These are phyloP conservation scores for Cylindrotheca closterium DNA, from an alignment of 108 stramenopile species.

Conservation along the genomic window DNA sequence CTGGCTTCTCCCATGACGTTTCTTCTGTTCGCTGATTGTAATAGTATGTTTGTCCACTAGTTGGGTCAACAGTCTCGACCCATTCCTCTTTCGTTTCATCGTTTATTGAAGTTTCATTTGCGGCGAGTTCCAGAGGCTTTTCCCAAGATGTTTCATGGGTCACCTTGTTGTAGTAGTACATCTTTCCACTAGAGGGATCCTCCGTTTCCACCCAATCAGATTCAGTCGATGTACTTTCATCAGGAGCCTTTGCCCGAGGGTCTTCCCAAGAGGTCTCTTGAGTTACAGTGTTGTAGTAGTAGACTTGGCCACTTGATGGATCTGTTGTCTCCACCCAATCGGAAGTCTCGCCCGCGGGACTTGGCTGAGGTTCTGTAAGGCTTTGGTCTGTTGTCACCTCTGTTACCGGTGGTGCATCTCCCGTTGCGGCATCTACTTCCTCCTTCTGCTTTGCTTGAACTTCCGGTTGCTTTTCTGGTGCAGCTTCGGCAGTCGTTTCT, in stretches of 20 bases:
- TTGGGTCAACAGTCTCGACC: constrained; percentile 28
- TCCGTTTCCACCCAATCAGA: constrained; percentile 57
- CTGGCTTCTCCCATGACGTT: constrained; percentile 78
- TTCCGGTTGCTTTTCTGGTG: neutral
- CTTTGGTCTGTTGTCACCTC: neutral
- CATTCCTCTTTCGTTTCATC: constrained; percentile 16
- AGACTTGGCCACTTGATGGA: constrained; percentile 41
- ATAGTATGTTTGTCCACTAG: constrained; percentile 52
- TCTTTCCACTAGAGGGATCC: constrained; percentile 52
- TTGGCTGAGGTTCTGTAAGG: neutral
- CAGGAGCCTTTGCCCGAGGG: constrained; percentile 1
- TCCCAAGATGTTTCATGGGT: constrained; percentile 67
- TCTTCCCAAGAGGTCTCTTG: constrained; percentile 41
- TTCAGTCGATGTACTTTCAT: neutral
- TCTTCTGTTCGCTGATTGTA: constrained; percentile 82
- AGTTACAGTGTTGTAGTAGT: constrained; percentile 47
- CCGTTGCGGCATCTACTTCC: neutral
- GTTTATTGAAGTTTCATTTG: neutral
- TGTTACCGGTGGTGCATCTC: constrained; percentile 2
- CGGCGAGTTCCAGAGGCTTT: constrained; percentile 26
- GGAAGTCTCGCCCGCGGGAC: neutral
- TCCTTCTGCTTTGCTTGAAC: neutral
- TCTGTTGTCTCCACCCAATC: constrained; percentile 46
- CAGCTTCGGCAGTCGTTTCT: neutral
- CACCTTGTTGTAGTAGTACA: constrained; percentile 57